phyloP scores from a whole-genome alignment of 768 basidiomycete genomes.

The Boletus sensibilis region DNA sequence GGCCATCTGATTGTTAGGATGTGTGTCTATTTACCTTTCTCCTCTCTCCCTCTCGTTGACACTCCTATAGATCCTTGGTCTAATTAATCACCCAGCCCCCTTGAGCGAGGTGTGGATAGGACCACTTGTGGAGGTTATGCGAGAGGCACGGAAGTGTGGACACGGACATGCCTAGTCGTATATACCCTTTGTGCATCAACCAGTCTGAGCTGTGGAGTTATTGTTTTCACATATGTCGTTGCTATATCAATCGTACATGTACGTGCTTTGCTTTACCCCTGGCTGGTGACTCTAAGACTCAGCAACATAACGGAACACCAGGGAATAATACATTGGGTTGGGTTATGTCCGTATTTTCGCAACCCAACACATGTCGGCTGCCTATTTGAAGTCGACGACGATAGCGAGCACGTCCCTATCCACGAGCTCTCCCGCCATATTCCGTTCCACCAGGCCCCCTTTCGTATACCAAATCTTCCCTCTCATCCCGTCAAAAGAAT shows the following conservation, averaged over 20 bases:
- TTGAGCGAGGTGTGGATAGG: not conserved
- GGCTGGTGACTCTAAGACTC: not conserved
- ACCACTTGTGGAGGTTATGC: not conserved
- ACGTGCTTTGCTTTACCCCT: not conserved
- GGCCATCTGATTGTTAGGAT: not conserved
- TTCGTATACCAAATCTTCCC: slow-evolving; percentile 17
- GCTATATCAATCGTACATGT: not conserved
- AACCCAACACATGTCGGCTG: too few species aligned
- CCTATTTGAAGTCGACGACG: slow-evolving; percentile 14
- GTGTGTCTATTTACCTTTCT: not conserved
- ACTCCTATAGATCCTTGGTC: not conserved
- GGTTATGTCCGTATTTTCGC: not conserved
- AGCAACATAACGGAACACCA: not conserved
- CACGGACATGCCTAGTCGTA: not conserved
- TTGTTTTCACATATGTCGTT: not conserved
- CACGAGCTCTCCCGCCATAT: not conserved
- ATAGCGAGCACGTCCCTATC: slow-evolving; percentile 8
- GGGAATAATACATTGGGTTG: not conserved
- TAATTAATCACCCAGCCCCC: not conserved
- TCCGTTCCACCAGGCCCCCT: slow-evolving; percentile 1
- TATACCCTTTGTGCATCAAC: slow-evolving; percentile 4
- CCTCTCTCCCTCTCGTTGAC: not conserved
- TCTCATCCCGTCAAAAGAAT: slow-evolving; percentile 9
- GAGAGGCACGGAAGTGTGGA: slow-evolving; percentile 1
- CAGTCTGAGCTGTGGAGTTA: not conserved